phyloP scores from a whole-genome alignment of 257 asterid species.

The Pogostemon cablin region DNA sequence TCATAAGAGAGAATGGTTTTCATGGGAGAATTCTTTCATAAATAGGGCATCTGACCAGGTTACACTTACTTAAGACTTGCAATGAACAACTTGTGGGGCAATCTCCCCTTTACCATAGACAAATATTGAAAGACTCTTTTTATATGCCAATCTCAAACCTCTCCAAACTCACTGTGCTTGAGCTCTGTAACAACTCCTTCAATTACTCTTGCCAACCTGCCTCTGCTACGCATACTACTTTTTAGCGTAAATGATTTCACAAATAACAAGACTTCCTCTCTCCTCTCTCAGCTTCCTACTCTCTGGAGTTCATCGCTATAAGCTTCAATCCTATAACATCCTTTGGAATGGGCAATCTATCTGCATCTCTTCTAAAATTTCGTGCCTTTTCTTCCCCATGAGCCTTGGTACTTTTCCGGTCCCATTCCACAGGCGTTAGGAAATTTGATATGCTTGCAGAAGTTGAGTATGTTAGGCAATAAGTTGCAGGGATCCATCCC shows the following conservation, averaged over 20 bases:
- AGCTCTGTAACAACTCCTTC: background rate
- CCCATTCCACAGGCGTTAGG: too few relatives aligned
- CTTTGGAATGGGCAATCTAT: background rate
- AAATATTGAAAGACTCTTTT: background rate
- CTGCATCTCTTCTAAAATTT: background rate
- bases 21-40: constrained; percentile 28
- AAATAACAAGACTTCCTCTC: background rate
- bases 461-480: too few relatives aligned
- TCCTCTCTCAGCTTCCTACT: background rate
- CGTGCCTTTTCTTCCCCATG: background rate
- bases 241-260: background rate
- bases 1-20: background rate
- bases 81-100: background rate
- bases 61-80: background rate
- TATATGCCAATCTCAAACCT: constrained; percentile 24
- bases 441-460: too few relatives aligned
- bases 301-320: background rate
- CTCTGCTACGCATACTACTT: background rate
- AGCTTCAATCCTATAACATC: background rate
- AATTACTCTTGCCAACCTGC: background rate
- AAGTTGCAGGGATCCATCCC: too few relatives aligned
- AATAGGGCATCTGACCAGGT: constrained; percentile 11
- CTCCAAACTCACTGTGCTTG: constrained; percentile 13
- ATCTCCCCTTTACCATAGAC: constrained; percentile 8
- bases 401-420: too few relatives aligned